A percentile compares a stretch with the other conserved stretches of the same genome.
Evolutionary conservation across 2,329 filamentous ascomycete species (phyloP).

Genomic region (Acephala macrosclerotiorum): DNA sequence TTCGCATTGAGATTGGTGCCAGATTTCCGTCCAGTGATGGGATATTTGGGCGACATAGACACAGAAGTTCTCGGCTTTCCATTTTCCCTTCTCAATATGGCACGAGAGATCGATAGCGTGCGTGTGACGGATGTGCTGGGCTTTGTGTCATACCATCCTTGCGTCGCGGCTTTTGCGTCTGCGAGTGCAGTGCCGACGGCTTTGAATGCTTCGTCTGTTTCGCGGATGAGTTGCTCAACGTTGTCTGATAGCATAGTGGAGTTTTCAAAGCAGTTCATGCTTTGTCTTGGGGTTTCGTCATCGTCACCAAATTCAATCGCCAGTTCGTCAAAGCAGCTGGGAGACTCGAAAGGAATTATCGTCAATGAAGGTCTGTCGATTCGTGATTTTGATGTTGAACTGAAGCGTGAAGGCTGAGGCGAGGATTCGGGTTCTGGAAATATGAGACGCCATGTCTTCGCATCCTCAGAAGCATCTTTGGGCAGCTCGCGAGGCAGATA

Average conservation of each 20-base stretch:
- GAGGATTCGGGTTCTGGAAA: conserved; percentile 32
- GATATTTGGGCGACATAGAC: conserved; percentile 28
- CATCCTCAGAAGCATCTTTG: conserved; percentile 30
- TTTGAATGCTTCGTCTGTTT: conserved; percentile 59
- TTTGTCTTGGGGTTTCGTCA: conserved; percentile 39
- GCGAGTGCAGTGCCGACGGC: conserved; percentile 52
- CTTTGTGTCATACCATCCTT: conserved; percentile 38
- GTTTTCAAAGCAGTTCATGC: conserved; percentile 28
- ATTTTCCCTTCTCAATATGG: background rate
- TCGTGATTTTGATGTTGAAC: conserved; percentile 10
- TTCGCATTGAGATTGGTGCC: conserved; percentile 33
- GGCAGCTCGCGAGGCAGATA: conserved; percentile 37
- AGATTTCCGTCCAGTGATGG: conserved; percentile 44
- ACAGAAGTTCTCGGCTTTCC: conserved; percentile 6
- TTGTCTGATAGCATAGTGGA: conserved; percentile 33
- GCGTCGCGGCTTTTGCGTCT: conserved; percentile 45
- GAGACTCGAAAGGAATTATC: conserved; percentile 26
- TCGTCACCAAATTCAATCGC: conserved; percentile 36
- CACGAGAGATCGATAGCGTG: conserved; percentile 30
- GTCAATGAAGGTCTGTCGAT: conserved; percentile 8
- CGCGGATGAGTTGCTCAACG: conserved; percentile 54
- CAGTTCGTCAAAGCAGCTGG: conserved; percentile 44
- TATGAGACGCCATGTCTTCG: conserved; percentile 37
- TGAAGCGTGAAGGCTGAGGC: conserved; percentile 19
- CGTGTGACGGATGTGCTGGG: conserved; percentile 14